Percentiles rank a stretch among this genome's conserved stretches.
These are phyloP conservation scores for Canariomyces notabilis DNA, from an alignment of 2,329 filamentous ascomycete species.

Conservation along the genomic window DNA sequence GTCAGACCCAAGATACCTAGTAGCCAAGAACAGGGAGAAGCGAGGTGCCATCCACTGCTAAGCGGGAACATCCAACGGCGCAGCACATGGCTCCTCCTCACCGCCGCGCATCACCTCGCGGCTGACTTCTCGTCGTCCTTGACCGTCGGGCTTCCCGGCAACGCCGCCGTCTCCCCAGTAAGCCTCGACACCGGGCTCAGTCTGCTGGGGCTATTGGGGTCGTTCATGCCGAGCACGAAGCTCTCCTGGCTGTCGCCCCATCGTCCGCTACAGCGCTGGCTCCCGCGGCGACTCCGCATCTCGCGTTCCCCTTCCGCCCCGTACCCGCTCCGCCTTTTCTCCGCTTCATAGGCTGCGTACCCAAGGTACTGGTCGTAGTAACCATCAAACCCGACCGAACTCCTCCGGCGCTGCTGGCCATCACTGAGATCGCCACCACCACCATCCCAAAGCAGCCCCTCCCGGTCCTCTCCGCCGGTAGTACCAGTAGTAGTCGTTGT, in stretches of 20 bases:
- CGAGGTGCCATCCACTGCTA: no score
- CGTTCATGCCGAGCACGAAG: slow-evolving; percentile 29
- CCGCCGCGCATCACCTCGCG: no score
- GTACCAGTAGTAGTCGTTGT: no score
- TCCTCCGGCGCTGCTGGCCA: slow-evolving; percentile 14
- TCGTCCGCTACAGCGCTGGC: slow-evolving; percentile 9
- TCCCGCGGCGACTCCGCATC: slow-evolving; percentile 5
- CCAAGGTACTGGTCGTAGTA: slow-evolving; percentile 24
- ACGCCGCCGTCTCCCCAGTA: slow-evolving; percentile 16
- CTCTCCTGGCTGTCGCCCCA: slow-evolving; percentile 31
- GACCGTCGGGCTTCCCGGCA: neutral
- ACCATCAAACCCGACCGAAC: slow-evolving; percentile 24
- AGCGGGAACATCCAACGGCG: no score
- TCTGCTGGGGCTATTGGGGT: slow-evolving; percentile 27
- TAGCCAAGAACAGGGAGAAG: no score
- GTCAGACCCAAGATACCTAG: no score
- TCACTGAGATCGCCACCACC: slow-evolving; percentile 5
- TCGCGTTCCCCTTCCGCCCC: slow-evolving; percentile 5
- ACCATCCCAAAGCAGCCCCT: slow-evolving; percentile 11
- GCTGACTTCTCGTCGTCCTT: neutral
- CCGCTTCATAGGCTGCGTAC: slow-evolving; percentile 10
- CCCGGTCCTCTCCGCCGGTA: slow-evolving; percentile 16
- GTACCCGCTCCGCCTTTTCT: slow-evolving; percentile 11
- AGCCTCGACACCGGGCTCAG: slow-evolving; percentile 24
- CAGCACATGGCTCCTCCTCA: slow-evolving; percentile 1